These are phyloP conservation scores for Thielaviopsis cerberus DNA, from an alignment of 2,329 filamentous ascomycete species.

Conservation along the genomic window DNA sequence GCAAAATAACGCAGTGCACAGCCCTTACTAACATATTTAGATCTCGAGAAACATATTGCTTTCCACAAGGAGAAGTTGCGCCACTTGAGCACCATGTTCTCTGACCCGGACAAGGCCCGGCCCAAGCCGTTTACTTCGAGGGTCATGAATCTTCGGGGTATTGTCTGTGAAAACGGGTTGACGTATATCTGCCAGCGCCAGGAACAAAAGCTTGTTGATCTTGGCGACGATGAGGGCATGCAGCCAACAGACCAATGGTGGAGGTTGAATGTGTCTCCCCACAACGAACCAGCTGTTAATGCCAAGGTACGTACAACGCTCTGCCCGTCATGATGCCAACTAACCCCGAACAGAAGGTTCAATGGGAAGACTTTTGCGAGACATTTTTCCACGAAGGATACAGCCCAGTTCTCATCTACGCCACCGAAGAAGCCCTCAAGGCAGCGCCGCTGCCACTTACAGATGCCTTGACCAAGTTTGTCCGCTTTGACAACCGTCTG, in stretches of 20 bases:
- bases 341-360: conserved; percentile 24
- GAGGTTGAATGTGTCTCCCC: conserved; percentile 27
- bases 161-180: conserved; percentile 28
- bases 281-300: conserved; percentile 25
- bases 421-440: conserved; percentile 30
- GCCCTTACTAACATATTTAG: background rate
- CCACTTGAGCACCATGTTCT: conserved; percentile 23
- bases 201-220: conserved; percentile 24
- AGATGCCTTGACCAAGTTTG: conserved; percentile 25
- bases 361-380: conserved; percentile 25
- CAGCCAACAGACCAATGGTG: conserved; percentile 33
- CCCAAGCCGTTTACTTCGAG: conserved; percentile 24
- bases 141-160: conserved; percentile 32
- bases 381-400: conserved; percentile 28
- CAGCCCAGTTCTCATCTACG: conserved; percentile 33
- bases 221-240: conserved; percentile 18
- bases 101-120: conserved; percentile 22
- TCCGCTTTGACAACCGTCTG: conserved; percentile 31
- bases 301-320: conserved; percentile 29
- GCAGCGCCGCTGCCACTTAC: conserved; percentile 21
- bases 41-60: conserved; percentile 5
- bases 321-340: background rate
- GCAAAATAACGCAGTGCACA: background rate
- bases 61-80: conserved; percentile 18
- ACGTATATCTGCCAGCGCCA: conserved; percentile 31